Base-by-base conservation (phyloP, 768 basidiomycete genomes). In the Trametopsis cervina region DNA sequence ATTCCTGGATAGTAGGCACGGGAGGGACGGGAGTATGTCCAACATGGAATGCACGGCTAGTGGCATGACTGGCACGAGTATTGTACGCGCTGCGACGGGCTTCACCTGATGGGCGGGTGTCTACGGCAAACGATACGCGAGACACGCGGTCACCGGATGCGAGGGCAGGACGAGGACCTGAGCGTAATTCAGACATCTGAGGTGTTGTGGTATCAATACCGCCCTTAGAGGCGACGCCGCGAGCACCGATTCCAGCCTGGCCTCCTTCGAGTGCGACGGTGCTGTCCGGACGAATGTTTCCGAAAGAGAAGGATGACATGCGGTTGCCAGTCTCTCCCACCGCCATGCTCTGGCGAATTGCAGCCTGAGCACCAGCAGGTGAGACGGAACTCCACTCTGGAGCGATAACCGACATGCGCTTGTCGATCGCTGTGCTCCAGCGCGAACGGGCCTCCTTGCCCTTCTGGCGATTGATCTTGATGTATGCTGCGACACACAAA, bases 321-420 rank as follows among this genome's bases (percentile, higher is more conserved):
- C 66, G 65, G 47, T 44, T 64, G 24, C 77, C 70, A 40, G 63
- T 61, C n/a, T 51, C 65, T 24, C 59, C 57, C 27, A 75, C 65
- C 3, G 81, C 81, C 23, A 87, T 80, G 37, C 78, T 81, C 55
- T 72, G 74, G 50, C 87, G 77, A 54, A 91, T 83, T 10, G 85
- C 89, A 26, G 81, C 85, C 18, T 71, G 69, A 0, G 87, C 89
- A 41, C 85, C 88, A 3, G 77, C 81, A 4, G 71, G 68, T 6
- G 82, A 77, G 56, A 89, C 80, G 38, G 75, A 72, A 62, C 82
- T 83, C 88, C 88, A 90, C 58, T 89, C 84, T 17, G 74, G 67
- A 4, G 80, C 82, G 54, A 89, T 86, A 42, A 83, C 85, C 2
- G 80, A 83, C 88, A 91, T 89, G 63, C 88, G 83, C 63, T 79